Conservation (phyloP, 2,329 filamentous ascomycete genomes). For the Ascocoryne sarcoides region DNA sequence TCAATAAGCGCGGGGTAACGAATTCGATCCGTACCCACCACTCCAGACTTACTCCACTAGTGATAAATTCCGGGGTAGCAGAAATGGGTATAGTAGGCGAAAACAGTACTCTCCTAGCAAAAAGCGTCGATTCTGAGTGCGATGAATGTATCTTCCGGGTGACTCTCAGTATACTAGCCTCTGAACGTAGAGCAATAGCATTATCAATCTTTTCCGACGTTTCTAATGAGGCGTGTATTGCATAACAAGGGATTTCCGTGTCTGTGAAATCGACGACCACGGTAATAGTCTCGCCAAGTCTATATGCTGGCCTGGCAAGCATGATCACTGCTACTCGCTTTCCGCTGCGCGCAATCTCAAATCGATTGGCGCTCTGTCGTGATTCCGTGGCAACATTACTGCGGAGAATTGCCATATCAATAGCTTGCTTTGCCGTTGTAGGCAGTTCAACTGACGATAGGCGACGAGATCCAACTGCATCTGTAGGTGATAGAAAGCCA, state of each 20-base stretch:
- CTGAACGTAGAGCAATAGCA: constrained; percentile 72
- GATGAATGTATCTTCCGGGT: constrained; percentile 75
- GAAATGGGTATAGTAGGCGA: constrained; percentile 71
- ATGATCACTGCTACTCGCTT: constrained; percentile 84
- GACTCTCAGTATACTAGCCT: constrained; percentile 76
- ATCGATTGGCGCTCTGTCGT: constrained; percentile 81
- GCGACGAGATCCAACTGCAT: constrained; percentile 44
- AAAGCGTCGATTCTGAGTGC: constrained; percentile 74
- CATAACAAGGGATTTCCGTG: constrained; percentile 74
- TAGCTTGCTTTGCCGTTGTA: constrained; percentile 68
- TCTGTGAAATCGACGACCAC: constrained; percentile 76
- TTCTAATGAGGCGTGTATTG: constrained; percentile 75
- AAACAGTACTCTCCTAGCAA: constrained; percentile 70
- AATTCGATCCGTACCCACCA: constrained; percentile 93
- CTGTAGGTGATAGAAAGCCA: constrained; percentile 66
- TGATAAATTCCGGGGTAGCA: constrained; percentile 86
- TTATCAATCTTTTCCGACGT: constrained; percentile 77
- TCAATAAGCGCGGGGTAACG: constrained; percentile 58
- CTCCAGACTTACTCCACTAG: constrained; percentile 74
- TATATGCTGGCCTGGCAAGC: constrained; percentile 78
- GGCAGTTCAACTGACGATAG: constrained; percentile 47
- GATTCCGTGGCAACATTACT: constrained; percentile 60
- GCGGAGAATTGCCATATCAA: constrained; percentile 82
- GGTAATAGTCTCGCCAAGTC: constrained; percentile 78
- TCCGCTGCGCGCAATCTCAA: constrained; percentile 91